Evolutionary conservation across 2,329 filamentous ascomycete species (phyloP).

Genomic region (Pestalotiopsis sp.): DNA sequence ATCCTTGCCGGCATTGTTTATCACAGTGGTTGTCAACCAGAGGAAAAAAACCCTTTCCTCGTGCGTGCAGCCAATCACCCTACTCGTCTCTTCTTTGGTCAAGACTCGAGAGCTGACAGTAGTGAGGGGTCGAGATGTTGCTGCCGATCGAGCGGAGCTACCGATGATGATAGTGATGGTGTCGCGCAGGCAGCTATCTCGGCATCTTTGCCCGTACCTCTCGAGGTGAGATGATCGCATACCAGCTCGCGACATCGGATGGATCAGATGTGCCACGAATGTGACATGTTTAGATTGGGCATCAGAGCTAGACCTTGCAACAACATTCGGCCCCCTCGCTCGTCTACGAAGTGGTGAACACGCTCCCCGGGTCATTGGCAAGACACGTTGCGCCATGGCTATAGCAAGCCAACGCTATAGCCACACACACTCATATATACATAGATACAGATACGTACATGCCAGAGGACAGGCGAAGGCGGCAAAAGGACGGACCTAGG

Average conservation of each 20-base stretch:
- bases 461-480: neutral
- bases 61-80: neutral
- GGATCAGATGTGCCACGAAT: neutral
- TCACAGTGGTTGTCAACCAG: neutral
- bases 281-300: neutral
- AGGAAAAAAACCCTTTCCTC: neutral
- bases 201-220: neutral
- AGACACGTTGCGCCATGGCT: neutral
- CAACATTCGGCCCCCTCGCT: neutral
- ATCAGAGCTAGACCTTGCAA: neutral
- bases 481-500: neutral
- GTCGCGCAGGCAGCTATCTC: neutral
- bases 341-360: neutral
- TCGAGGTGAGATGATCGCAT: neutral
- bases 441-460: neutral
- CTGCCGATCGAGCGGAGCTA: neutral
- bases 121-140: neutral
- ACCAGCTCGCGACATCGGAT: neutral
- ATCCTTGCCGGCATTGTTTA: neutral
- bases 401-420: neutral
- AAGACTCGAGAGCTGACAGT: neutral
- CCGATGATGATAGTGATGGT: neutral
- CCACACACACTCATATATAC: neutral
- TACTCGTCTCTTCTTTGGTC: neutral
- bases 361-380: neutral